phyloP scores from a whole-genome alignment of 441 rosid species.

The Mallotus repandus region DNA sequence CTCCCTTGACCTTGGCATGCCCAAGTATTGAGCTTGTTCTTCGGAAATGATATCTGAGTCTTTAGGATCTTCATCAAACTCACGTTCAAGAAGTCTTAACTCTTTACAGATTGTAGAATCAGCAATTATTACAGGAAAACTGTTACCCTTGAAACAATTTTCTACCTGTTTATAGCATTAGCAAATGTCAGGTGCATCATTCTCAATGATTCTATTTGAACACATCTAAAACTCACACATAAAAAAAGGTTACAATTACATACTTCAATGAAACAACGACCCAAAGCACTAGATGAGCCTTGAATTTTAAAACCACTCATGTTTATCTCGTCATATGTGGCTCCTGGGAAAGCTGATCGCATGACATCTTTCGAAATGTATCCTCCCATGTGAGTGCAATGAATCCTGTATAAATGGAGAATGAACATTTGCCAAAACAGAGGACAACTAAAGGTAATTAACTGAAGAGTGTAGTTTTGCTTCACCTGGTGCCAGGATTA shows the following conservation, averaged over 20 bases:
- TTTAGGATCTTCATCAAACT: slow-evolving; percentile 44
- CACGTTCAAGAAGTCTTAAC: slow-evolving; percentile 65
- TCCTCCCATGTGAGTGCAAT: slow-evolving; percentile 61
- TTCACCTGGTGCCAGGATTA: slow-evolving; percentile 69
- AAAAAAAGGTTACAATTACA: slow-evolving; percentile 23
- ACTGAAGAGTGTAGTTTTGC: slow-evolving; percentile 18
- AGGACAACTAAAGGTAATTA: background rate
- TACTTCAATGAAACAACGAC: slow-evolving; percentile 93
- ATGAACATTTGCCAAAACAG: slow-evolving; percentile 16
- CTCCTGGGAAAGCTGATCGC: slow-evolving; percentile 33
- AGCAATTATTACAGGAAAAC: slow-evolving; percentile 81
- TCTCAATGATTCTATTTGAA: slow-evolving; percentile 4
- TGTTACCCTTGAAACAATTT: slow-evolving; percentile 82
- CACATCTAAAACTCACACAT: slow-evolving; percentile 10
- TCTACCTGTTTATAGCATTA: slow-evolving; percentile 56
- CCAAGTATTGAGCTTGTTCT: slow-evolving; percentile 43
- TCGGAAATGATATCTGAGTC: slow-evolving; percentile 39
- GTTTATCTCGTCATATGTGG: slow-evolving; percentile 53
- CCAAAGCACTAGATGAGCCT: slow-evolving; percentile 37
- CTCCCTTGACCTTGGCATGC: slow-evolving; percentile 50
- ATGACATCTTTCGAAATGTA: slow-evolving; percentile 54
- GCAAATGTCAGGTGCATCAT: slow-evolving; percentile 10
- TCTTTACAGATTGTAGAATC: slow-evolving; percentile 75
- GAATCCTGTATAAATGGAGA: slow-evolving; percentile 48
- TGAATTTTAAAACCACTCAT: slow-evolving; percentile 47